Evolutionary conservation across 306 rosid genomes (phyloP).

Genomic region (Geum urbanum): DNA sequence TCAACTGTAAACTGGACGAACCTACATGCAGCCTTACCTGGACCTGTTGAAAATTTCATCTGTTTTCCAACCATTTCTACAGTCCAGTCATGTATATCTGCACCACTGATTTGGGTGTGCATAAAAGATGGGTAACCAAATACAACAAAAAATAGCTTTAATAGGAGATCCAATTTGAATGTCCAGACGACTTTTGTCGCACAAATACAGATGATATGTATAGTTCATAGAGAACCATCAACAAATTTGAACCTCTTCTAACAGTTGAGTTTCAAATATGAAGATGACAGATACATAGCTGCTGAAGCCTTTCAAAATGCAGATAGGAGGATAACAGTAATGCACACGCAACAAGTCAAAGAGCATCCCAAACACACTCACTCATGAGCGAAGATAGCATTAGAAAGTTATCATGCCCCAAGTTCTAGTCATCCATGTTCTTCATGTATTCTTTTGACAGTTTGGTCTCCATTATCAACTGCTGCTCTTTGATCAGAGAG

Average conservation of each 20-base stretch:
- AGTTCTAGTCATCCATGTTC: conserved; percentile 61
- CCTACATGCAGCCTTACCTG: too few species aligned
- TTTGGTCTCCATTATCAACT: conserved; percentile 78
- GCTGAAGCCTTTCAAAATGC: neutral
- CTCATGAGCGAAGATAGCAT: neutral
- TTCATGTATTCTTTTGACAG: conserved; percentile 97
- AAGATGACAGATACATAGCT: neutral
- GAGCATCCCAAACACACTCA: neutral
- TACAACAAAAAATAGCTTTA: too few species aligned
- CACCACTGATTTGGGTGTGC: too few species aligned
- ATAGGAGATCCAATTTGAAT: neutral
- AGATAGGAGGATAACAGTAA: neutral
- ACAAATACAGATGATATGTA: neutral
- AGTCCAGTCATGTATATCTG: too few species aligned
- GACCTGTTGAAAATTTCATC: too few species aligned
- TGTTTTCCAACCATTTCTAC: too few species aligned
- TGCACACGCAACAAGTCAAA: neutral
- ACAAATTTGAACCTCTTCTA: neutral
- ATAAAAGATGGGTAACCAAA: too few species aligned
- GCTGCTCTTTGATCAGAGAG: conserved; percentile 74
- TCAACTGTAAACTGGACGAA: too few species aligned
- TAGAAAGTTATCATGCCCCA: conserved; percentile 9
- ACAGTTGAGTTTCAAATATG: neutral
- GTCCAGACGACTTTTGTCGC: neutral
- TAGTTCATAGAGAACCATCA: neutral